These are phyloP conservation scores for Phytophthora pseudosyringae DNA, from an alignment of 352 stramenopile species.

Conservation along the genomic window DNA sequence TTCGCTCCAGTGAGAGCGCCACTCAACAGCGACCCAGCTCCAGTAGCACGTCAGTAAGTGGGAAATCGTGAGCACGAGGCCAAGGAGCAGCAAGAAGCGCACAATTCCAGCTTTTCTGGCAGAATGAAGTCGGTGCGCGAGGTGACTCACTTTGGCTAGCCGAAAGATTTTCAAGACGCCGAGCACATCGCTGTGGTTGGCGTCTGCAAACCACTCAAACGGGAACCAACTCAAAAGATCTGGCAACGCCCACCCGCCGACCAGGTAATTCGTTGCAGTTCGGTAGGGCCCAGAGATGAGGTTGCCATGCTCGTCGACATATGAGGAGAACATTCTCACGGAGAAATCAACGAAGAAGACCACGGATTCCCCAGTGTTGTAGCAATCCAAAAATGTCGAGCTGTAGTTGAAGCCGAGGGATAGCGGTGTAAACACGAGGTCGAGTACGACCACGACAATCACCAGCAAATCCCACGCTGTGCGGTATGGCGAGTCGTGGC, in stretches of 20 bases:
- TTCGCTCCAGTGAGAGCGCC: conserved; percentile 45
- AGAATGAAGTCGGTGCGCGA: conserved; percentile 56
- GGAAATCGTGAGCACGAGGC: conserved; percentile 57
- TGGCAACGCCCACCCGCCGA: conserved; percentile 55
- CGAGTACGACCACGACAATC: conserved; percentile 54
- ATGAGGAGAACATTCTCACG: conserved; percentile 62
- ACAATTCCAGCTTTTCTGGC: conserved; percentile 68
- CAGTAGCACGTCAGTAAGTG: conserved; percentile 71
- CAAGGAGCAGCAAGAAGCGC: conserved; percentile 56
- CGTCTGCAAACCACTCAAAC: conserved; percentile 48
- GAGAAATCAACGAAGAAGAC: conserved; percentile 65
- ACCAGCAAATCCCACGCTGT: conserved; percentile 57
- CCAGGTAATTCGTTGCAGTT: conserved; percentile 58
- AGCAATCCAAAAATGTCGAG: conserved; percentile 24
- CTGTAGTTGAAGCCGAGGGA: conserved; percentile 57
- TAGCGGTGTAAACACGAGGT: conserved; percentile 65
- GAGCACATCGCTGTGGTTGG: conserved; percentile 46
- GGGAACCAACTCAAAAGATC: conserved; percentile 75
- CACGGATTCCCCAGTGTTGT: conserved; percentile 45
- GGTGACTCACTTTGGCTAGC: conserved; percentile 66
- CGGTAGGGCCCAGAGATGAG: conserved; percentile 54
- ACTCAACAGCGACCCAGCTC: conserved; percentile 55
- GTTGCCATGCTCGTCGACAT: conserved; percentile 48
- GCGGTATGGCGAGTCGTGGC: conserved; percentile 52
- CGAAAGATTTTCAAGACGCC: conserved; percentile 67